phyloP scores from a whole-genome alignment of 257 asterid species.

The Oldenlandia corymbosa region DNA sequence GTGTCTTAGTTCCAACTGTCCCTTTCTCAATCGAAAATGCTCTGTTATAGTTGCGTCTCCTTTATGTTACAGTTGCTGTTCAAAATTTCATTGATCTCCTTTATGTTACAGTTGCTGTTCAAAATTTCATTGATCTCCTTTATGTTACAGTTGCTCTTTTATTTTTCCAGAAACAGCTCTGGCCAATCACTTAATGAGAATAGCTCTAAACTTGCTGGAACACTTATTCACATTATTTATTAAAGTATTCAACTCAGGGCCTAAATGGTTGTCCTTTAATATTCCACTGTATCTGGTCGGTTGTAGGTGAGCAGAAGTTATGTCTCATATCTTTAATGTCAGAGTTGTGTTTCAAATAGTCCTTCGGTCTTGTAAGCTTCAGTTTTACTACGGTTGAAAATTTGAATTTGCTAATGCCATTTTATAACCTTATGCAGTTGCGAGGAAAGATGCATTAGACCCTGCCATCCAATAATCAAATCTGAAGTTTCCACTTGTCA shows the following conservation, averaged over 20 bases:
- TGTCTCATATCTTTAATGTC: not conserved
- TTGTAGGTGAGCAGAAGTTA: too few relatives aligned
- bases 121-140: not conserved
- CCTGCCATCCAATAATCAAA: constrained; percentile 62
- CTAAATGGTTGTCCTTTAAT: too few relatives aligned
- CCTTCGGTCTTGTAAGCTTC: not conserved
- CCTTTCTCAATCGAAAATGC: too few relatives aligned
- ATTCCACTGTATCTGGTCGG: too few relatives aligned
- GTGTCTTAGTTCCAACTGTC: too few relatives aligned
- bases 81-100: too few relatives aligned
- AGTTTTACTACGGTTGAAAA: not conserved
- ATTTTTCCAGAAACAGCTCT: not conserved
- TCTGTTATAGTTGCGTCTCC: too few relatives aligned
- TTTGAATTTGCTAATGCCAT: constrained; percentile 15
- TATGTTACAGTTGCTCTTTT: not conserved
- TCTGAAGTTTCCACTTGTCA: constrained; percentile 58
- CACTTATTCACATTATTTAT: too few relatives aligned
- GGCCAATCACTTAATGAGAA: not conserved
- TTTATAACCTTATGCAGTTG: constrained; percentile 41
- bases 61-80: too few relatives aligned
- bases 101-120: not conserved
- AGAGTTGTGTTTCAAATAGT: not conserved
- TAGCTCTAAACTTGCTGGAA: not conserved
- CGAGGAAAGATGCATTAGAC: constrained; percentile 76
- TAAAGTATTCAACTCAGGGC: too few relatives aligned